These are phyloP conservation scores for Sistotremastrum niveocremeum DNA, from an alignment of 768 basidiomycete genomes.

Conservation along the genomic window DNA sequence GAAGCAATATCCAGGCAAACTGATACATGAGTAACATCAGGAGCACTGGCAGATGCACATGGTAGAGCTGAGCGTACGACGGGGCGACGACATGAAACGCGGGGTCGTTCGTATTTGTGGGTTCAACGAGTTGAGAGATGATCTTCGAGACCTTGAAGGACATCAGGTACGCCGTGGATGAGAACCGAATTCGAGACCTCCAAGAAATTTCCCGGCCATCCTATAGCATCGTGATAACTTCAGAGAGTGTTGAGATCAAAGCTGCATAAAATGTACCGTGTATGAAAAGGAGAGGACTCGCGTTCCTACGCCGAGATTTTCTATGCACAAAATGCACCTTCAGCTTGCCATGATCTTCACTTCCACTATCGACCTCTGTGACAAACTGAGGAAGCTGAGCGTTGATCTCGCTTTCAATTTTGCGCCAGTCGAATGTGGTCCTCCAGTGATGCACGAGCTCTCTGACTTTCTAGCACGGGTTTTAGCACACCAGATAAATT, in stretches of 20 bases:
- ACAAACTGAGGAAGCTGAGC: background rate
- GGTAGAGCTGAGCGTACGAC: background rate
- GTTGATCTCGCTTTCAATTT: slow-evolving; percentile 3
- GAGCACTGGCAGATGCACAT: too few relatives aligned
- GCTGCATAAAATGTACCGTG: slow-evolving; percentile 2
- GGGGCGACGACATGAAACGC: slow-evolving; percentile 23
- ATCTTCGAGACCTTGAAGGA: slow-evolving; percentile 23
- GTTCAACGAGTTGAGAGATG: slow-evolving; percentile 14
- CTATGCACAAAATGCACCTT: slow-evolving; percentile 8
- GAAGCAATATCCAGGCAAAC: slow-evolving; percentile 21
- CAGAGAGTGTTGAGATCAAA: too few relatives aligned
- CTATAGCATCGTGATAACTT: too few relatives aligned
- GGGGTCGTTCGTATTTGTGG: slow-evolving; percentile 16
- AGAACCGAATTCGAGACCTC: slow-evolving; percentile 14
- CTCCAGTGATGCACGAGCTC: background rate
- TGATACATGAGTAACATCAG: too few relatives aligned
- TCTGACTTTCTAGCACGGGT: too few relatives aligned
- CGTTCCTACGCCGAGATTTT: background rate
- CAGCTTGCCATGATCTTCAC: background rate
- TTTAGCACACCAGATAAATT: too few relatives aligned
- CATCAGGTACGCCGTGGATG: too few relatives aligned
- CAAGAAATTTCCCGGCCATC: slow-evolving; percentile 22
- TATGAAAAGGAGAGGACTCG: slow-evolving; percentile 6
- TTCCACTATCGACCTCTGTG: too few relatives aligned
- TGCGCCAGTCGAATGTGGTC: slow-evolving; percentile 4